Evolutionary conservation across 1,284 basidiomycete genomes (phyloP), one percentile per base, ranked within the genome.

Genomic region (Agroathelia rolfsii): DNA sequence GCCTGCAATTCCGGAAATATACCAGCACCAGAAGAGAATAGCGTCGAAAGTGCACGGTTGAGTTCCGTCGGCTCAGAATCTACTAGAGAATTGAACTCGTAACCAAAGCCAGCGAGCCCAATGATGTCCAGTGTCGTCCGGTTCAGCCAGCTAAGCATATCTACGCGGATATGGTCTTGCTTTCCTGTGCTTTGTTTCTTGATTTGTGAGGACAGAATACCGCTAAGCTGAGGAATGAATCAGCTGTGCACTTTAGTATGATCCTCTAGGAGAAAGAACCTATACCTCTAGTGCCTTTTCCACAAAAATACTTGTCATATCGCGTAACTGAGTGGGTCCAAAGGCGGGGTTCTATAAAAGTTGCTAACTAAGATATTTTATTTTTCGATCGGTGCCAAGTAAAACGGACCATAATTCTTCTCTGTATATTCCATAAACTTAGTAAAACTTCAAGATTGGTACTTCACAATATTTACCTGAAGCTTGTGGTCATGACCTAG

Each of bases 311-410:
- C 56, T 55, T 0, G 69, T 76, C 0, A 77, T 48, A 24, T 67
- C 66, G 1, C 74, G 58, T 17, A 77, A 60, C 39, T 75, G 69
- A 1, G 61, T 48, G 0, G 62, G 59, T 3, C 72, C 68, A 36
- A 79, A 77, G 0, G 71, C 73, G 12, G 73, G 74, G 41, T 75
- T 77, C 74, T 40, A 17, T 20, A 14, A 53, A 14, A 26, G 28
- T 9, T 14, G 12, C 16, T 25, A 26, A 14, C 8, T 3, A 9
- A 5, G 13, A 18, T 12, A 7, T 19, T 34, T 28, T 10, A 13
- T 6, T 11, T 8, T 29, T 14, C 6, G 15, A 36, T n/a, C 8
- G 15, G n/a, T 7, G 7, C 28, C 14, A 35, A 5, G 18, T 6
- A 26, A n/a, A n/a, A n/a, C 41, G 31, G 26, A 64, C 68, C 56